These are phyloP conservation scores for Tetrapisispora taiwanensis DNA, from an alignment of 805 yeast genomes.

Conservation along the genomic window DNA sequence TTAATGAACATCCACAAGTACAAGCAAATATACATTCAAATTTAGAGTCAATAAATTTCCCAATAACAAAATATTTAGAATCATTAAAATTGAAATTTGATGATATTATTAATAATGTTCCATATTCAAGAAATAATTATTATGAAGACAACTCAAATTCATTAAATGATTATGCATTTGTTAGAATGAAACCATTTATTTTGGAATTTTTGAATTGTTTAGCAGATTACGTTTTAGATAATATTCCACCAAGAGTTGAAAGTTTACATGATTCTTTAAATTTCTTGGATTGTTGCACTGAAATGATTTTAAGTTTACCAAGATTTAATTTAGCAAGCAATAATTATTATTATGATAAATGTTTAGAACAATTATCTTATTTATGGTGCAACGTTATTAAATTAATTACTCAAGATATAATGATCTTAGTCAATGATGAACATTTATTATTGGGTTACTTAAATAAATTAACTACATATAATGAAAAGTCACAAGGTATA, in stretches of 20 bases:
- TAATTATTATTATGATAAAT: conserved; percentile 29
- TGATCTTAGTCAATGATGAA: conserved; percentile 12
- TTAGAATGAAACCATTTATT: conserved; percentile 24
- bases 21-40: conserved; percentile 12
- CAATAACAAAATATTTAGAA: conserved; percentile 16
- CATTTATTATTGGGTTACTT: conserved; percentile 13
- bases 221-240: conserved; percentile 25
- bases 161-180: conserved; percentile 29
- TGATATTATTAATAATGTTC: conserved; percentile 18
- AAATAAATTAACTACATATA: conserved; percentile 17
- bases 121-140: conserved; percentile 19
- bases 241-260: conserved; percentile 25
- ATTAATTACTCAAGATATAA: conserved; percentile 18
- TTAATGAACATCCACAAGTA: conserved; percentile 20
- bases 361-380: conserved; percentile 27
- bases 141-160: not conserved
- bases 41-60: conserved; percentile 11
- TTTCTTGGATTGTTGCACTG: conserved; percentile 24
- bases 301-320: conserved; percentile 23
- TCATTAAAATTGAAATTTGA: conserved; percentile 17
- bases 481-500: conserved; percentile 17
- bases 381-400: conserved; percentile 26
- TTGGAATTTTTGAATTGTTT: conserved; percentile 28
- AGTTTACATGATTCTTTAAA: conserved; percentile 21
- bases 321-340: conserved; percentile 26